Evolutionary conservation across 441 rosid genomes (phyloP), one percentile per base, ranked within the genome.

Genomic region (Bruguiera hainesii): DNA sequence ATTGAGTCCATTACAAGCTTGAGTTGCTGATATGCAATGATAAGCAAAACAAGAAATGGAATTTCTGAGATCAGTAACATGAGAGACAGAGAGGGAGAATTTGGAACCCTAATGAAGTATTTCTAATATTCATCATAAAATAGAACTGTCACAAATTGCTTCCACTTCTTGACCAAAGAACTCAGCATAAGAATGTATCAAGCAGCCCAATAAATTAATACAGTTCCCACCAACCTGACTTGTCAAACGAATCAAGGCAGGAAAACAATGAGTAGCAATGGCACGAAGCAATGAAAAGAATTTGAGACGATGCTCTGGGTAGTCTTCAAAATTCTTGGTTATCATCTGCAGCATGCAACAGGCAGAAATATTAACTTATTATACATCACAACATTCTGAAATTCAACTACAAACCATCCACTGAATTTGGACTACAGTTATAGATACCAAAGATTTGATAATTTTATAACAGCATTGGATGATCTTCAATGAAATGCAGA

Each of bases 1-100:
- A 96, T 96, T 48, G 98, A 91, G 79, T 96, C 99, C 98, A 91
- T 93, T 33, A 96, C 98, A 64, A 96, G 89, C 87, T 91, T 96
- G 29, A 96, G 73, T 91, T 96, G 99, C 98, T 96, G 89, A 48
- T 28, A 62, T 31, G 31, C 57, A 75, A 53, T 5, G 7, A 6
- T 42, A 18, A 7, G 48, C 6, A 37, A 39, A 13, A 30, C 4
- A 35, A 56, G 29, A 49, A 29, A 23, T 11, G 19, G 42, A 28
- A 2, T 1, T 28, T n/a, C 23, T 52, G 61, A 2, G 5, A 4
- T 29, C 25, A 21, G 29, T 15, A 19, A 7, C 31, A 29, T 11
- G 29, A n/a, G 23, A 25, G 13, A n/a, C 28, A 48, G 8, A 18
- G 42, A 26, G 61, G 7, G 63, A n/a, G 28, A 20, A 4, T 55